Conservation (phyloP, 1,284 basidiomycete species). For the Xanthoconium separans region DNA sequence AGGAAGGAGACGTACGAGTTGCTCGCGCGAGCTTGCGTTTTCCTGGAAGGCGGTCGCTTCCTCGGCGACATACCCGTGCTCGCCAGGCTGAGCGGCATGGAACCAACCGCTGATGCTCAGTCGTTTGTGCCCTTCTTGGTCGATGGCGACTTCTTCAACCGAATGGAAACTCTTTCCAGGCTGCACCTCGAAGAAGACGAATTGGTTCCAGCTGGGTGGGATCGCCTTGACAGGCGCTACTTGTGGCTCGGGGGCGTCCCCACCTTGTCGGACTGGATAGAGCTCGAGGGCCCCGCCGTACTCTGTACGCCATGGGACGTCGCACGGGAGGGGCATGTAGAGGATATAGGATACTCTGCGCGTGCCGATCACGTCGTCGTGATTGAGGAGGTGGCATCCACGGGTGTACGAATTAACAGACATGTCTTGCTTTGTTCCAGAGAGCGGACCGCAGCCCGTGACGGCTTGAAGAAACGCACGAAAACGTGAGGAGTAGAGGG, state of each 20-base stretch:
- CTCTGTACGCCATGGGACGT: conserved; percentile 65
- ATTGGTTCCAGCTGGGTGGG: conserved; percentile 93
- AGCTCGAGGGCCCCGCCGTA: conserved; percentile 96
- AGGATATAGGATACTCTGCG: conserved; percentile 96
- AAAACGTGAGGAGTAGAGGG: conserved; percentile 89
- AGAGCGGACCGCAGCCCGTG: conserved; percentile 92
- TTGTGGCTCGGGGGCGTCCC: conserved; percentile 61
- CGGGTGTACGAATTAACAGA: conserved; percentile 91
- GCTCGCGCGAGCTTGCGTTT: conserved; percentile 66
- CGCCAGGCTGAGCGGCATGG: conserved; percentile 88
- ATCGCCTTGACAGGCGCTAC: conserved; percentile 61
- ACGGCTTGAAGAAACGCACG: conserved; percentile 83
- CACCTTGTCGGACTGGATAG: conserved; percentile 66
- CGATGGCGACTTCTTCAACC: conserved; percentile 94
- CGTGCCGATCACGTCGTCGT: conserved; percentile 97
- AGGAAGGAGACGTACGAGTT: conserved; percentile 57
- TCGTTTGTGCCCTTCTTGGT: conserved; percentile 67
- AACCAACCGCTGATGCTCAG: conserved; percentile 97
- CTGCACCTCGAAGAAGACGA: conserved; percentile 92
- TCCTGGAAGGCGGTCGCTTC: conserved; percentile 40
- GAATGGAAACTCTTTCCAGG: conserved; percentile 95
- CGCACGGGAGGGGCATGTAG: conserved; percentile 89
- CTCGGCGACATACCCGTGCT: conserved; percentile 78
- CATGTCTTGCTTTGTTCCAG: conserved; percentile 93
- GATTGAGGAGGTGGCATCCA: conserved; percentile 92